Base-by-base conservation (phyloP, 495 filamentous ascomycete genomes). In the Penicillium paradoxum region DNA sequence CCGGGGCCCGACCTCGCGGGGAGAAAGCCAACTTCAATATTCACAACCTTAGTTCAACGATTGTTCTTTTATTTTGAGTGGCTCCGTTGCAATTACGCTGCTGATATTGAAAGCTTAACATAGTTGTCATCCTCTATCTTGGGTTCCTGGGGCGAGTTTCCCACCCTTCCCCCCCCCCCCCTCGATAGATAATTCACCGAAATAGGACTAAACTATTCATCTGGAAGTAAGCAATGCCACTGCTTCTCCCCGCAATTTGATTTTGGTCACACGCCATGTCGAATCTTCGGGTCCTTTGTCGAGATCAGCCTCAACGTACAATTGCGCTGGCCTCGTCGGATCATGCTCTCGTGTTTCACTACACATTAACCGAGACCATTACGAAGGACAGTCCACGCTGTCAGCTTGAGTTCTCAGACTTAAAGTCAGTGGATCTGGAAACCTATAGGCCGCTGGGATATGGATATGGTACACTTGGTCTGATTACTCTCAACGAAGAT, bases 401-500 rank as follows among this genome's bases (percentile, higher is more conserved):
- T 72, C 87, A 92, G 71, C 90, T 97, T 49, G 90, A 97, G 65
- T 95, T 97, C 70, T 74, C 82, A 1, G 72, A 78, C 10, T 62
- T 78, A n/a, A 73, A 80, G n/a, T 71, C 80, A 38, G 74, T 80
- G 39, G 79, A 93, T 48, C 74, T 97, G 30, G 74, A 73, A 51
- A 85, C 85, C 27, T 97, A 90, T 67, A 80, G 84, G 45, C 73
- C 84, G 4, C 65, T 96, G 36, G 86, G 85, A 38, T 81, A 83
- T n/a, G 88, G 90, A 30, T 82, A 90, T 59, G 93, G 93, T 27
- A 97, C 91, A 2, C 78, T 98, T 47, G 93, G 93, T 1, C 74
- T 98, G 33, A 89, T 97, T 53, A 91, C 91, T 2, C 77, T 97
- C 42, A 80, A 82, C 41, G 77, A 83, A 24, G 92, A 96, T 78